Percentiles rank a stretch among this genome's conserved stretches.
Evolutionary conservation across 108 stramenopile genomes (phyloP).

Genomic region (Nitzschia sp.): DNA sequence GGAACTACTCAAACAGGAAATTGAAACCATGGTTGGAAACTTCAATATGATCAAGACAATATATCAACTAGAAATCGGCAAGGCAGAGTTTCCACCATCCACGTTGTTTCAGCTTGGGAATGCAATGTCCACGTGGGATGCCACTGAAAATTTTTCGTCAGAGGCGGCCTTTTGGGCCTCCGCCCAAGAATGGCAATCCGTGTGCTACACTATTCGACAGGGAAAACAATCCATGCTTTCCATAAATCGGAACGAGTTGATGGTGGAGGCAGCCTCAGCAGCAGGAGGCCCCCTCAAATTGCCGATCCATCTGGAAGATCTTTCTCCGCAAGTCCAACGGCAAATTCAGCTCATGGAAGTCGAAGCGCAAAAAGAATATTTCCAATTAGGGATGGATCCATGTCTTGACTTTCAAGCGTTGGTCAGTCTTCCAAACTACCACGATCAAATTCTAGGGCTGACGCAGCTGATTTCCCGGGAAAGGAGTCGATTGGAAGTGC

Average conservation of each 20-base stretch:
- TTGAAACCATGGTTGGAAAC: constrained; percentile 32
- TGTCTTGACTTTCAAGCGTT: constrained; percentile 72
- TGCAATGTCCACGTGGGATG: constrained; percentile 10
- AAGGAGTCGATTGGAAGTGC: constrained; percentile 47
- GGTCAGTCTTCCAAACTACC: constrained; percentile 32
- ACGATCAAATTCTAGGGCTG: constrained; percentile 41
- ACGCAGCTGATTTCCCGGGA: constrained; percentile 51
- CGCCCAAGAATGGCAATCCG: constrained; percentile 70
- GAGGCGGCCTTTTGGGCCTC: constrained; percentile 46
- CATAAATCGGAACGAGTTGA: constrained; percentile 58
- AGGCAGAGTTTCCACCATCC: constrained; percentile 15
- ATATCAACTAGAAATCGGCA: constrained; percentile 52
- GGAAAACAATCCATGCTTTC: constrained; percentile 41
- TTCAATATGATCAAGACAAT: constrained; percentile 48
- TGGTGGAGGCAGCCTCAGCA: constrained; percentile 47
- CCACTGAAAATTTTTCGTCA: neutral
- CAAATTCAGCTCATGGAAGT: constrained; percentile 53
- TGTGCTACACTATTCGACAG: constrained; percentile 62
- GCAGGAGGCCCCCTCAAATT: constrained; percentile 61
- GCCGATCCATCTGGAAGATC: constrained; percentile 59
- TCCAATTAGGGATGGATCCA: constrained; percentile 62
- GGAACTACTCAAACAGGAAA: no score
- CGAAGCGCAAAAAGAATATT: constrained; percentile 44
- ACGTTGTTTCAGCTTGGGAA: constrained; percentile 16
- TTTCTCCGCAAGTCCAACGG: constrained; percentile 45